Conservation (phyloP, 192 early-diverging fungal genomes). For the Backusella psychrophila region DNA sequence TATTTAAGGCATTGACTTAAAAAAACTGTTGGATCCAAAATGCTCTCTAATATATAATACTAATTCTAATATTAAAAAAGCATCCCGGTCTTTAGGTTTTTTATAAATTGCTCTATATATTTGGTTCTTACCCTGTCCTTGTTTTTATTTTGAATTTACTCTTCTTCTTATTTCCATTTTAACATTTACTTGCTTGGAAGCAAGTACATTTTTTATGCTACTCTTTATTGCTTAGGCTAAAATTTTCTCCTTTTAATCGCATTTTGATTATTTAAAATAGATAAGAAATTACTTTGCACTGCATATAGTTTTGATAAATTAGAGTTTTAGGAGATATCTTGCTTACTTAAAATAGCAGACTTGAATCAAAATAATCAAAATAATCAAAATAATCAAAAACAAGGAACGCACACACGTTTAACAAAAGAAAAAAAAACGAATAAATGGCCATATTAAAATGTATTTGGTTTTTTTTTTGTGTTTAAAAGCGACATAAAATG, state of each 20-base stretch:
- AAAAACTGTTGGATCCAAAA: too few relatives aligned
- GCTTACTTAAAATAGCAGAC: background rate
- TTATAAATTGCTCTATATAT: too few relatives aligned
- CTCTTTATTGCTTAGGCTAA: background rate
- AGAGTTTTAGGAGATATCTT: background rate
- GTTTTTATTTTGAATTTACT: too few relatives aligned
- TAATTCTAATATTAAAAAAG: too few relatives aligned
- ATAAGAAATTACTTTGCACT: background rate
- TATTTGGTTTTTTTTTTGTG: background rate
- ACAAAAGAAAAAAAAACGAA: background rate
- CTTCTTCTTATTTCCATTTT: too few relatives aligned
- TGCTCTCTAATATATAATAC: too few relatives aligned
- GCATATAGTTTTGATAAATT: background rate
- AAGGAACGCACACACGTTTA: background rate
- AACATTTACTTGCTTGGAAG: too few relatives aligned
- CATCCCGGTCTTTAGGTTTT: too few relatives aligned
- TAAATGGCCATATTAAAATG: constrained; percentile 1
- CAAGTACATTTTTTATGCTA: too few relatives aligned
- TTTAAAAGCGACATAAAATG: constrained; percentile 2
- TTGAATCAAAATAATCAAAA: background rate
- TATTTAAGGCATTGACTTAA: too few relatives aligned
- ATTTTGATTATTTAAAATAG: background rate
- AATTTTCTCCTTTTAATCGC: background rate
- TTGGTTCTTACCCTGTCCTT: too few relatives aligned
- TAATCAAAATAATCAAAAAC: background rate